phyloP scores from a whole-genome alignment of 2,329 filamentous ascomycete genomes.

The Alternaria sp. region DNA sequence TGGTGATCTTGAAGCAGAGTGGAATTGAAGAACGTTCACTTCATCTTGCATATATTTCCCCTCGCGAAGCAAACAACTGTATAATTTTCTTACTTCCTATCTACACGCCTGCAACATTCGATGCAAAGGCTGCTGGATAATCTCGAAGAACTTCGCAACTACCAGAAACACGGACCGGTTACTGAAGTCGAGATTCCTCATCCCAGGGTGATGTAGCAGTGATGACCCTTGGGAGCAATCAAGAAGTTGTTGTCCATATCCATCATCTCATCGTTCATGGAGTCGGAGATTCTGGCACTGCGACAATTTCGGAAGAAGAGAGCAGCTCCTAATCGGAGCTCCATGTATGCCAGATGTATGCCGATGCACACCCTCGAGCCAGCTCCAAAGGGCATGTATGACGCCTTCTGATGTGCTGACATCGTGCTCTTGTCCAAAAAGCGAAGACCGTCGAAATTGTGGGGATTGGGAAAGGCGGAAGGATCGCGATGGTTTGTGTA shows the following conservation, averaged over 20 bases:
- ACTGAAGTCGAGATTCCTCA: not conserved
- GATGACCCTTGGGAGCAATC: conserved; percentile 49
- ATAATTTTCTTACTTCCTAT: not conserved
- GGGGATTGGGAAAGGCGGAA: conserved; percentile 26
- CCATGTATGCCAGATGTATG: conserved; percentile 67
- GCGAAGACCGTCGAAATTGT: conserved; percentile 41
- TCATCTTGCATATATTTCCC: not conserved
- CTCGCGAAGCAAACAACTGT: not conserved
- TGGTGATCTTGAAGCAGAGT: not conserved
- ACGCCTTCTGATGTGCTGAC: conserved; percentile 50
- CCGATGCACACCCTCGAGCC: conserved; percentile 72
- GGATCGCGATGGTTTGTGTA: conserved; percentile 49
- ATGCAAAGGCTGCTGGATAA: not conserved
- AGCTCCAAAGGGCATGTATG: conserved; percentile 71
- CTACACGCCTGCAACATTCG: not conserved
- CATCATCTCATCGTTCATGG: conserved; percentile 46
- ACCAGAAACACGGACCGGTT: not conserved
- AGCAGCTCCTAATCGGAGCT: conserved; percentile 58
- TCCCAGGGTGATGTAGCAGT: conserved; percentile 44
- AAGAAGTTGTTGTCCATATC: conserved; percentile 51
- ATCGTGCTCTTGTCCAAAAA: conserved; percentile 29
- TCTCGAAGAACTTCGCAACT: not conserved
- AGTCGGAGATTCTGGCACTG: conserved; percentile 28
- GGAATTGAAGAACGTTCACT: not conserved
- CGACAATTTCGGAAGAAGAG: conserved; percentile 58